Evolutionary conservation across 2,329 filamentous ascomycete genomes (phyloP), one percentile per base, ranked within the genome.

Genomic region (Fusarium bactridioides): DNA sequence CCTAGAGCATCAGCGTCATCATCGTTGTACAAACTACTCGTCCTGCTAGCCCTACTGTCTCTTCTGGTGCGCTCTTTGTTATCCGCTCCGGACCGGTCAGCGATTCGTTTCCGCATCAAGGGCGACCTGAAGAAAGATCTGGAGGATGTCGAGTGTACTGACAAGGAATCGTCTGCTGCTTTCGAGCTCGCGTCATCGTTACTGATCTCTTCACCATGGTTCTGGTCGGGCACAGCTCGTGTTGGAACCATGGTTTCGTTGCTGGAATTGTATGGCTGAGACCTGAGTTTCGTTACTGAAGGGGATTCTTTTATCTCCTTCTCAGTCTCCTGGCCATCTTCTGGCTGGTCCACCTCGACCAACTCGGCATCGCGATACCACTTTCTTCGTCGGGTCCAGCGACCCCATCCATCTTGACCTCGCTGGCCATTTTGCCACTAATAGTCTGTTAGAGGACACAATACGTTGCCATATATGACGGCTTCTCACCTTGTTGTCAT

Each of bases 341-440:
- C 67, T 5, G 69, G 40, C 77, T 79, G 79, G 25, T 84, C 82
- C 15, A 92, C 84, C 79, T 99, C 96, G 38, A 98, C 94, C 7
- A 99, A 88, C 83, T 99, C 96, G 15, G 96, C 96, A 79, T 98
- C 96, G 43, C 96, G 93, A 79, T 94, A 96, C 96, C 96, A 99
- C 83, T 98, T 98, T 70, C 96, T 86, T 27, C 96, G 90, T 19
- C 96, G 90, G 0, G 96, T 99, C 87, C 97, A 99, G 63, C 94
- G 91, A 44, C 93, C 93, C 96, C 96, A 99, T 59, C 95, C 94
- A 77, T 99, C 96, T 79, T 89, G 87, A 7, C 93, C 94, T 67
- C 94, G 89, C 21, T 93, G 92, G 23, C 95, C 95, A 75, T 94
- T 92, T 80, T 94, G 92, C 96, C 96, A 99, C 92, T 97, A 54